Conservation (phyloP, 257 asterid genomes). For the Mitragyna speciosa region DNA sequence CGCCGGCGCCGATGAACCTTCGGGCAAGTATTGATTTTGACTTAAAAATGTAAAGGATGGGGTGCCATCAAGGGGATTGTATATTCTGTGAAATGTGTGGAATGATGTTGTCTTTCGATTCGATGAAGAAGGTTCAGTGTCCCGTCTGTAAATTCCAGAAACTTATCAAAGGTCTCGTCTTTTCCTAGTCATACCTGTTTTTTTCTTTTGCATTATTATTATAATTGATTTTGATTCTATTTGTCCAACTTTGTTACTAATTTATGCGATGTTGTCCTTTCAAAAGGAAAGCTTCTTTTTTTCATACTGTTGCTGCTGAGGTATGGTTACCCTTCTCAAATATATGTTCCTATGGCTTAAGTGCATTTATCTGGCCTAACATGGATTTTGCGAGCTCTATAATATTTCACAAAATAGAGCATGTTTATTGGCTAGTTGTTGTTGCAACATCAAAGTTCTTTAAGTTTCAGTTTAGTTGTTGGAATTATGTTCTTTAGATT, state of each 20-base stretch:
- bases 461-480: not conserved
- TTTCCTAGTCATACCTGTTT: not conserved
- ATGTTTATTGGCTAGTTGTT: not conserved
- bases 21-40: too few species aligned
- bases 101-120: slow-evolving; percentile 50
- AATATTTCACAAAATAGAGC: not conserved
- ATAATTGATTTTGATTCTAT: not conserved
- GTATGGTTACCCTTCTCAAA: slow-evolving; percentile 34
- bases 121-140: slow-evolving; percentile 44
- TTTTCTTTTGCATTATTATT: not conserved
- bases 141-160: slow-evolving; percentile 55
- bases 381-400: not conserved
- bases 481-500: not conserved
- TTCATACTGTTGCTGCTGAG: slow-evolving; percentile 66
- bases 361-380: not conserved
- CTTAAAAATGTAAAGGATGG: slow-evolving; percentile 8
- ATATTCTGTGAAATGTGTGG: slow-evolving; percentile 82
- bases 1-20: too few species aligned
- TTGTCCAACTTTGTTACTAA: too few species aligned
- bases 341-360: not conserved
- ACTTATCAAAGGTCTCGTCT: slow-evolving; percentile 44
- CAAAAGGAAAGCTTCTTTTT: not conserved
- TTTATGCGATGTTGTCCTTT: too few species aligned
- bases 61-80: slow-evolving; percentile 70
- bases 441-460: too few species aligned